phyloP scores from a whole-genome alignment of 1,284 basidiomycete genomes.

The Limonomyces culmigenus region DNA sequence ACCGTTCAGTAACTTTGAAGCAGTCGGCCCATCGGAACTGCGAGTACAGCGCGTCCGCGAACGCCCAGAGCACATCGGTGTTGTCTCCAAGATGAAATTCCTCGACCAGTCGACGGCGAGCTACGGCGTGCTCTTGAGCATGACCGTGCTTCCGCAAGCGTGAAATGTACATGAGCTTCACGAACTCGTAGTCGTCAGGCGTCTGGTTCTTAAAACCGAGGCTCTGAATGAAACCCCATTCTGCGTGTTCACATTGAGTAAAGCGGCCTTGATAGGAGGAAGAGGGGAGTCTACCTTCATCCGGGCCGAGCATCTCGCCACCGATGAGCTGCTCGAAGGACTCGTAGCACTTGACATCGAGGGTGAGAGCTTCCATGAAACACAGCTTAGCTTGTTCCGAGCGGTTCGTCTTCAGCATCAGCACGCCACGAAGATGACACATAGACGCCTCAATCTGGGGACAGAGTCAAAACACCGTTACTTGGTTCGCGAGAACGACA shows the following conservation, averaged over 20 bases:
- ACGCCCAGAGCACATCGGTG: slow-evolving; percentile 81
- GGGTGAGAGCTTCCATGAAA: slow-evolving; percentile 86
- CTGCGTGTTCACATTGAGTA: slow-evolving; percentile 22
- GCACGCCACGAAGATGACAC: slow-evolving; percentile 82
- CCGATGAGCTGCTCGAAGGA: slow-evolving; percentile 83
- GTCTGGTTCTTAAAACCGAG: slow-evolving; percentile 74
- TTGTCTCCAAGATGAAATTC: slow-evolving; percentile 77
- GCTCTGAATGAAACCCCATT: slow-evolving; percentile 89
- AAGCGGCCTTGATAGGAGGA: background rate
- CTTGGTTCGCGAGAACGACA: background rate
- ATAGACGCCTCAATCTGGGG: slow-evolving; percentile 92
- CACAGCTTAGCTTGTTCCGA: slow-evolving; percentile 80
- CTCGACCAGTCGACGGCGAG: slow-evolving; percentile 56
- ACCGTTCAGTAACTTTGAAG: slow-evolving; percentile 77
- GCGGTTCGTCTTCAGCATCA: slow-evolving; percentile 89
- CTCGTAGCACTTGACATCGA: slow-evolving; percentile 97
- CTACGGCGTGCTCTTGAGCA: slow-evolving; percentile 62
- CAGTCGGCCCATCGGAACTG: slow-evolving; percentile 91
- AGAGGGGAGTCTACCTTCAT: slow-evolving; percentile 52
- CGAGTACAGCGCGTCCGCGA: slow-evolving; percentile 82
- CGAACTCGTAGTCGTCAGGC: slow-evolving; percentile 77
- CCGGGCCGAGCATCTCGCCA: slow-evolving; percentile 84
- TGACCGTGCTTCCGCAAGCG: slow-evolving; percentile 84
- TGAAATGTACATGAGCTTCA: slow-evolving; percentile 83
- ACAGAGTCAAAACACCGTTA: no score